Base-by-base conservation (phyloP, 2,329 filamentous ascomycete genomes). In the Aspergillus quadrilineatus region DNA sequence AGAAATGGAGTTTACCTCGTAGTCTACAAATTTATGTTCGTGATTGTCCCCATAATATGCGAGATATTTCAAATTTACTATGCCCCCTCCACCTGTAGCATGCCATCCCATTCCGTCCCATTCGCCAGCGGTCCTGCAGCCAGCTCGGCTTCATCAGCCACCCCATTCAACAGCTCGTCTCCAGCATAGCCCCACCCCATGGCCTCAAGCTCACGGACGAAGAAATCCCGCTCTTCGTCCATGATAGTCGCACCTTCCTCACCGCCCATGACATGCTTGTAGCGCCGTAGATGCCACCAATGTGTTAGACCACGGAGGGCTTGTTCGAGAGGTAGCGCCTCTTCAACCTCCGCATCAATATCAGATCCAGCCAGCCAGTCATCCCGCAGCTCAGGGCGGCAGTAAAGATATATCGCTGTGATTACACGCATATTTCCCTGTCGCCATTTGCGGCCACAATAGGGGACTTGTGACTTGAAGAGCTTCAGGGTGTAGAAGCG, bases 401-500 rank as follows among this genome's bases (percentile, higher is more conserved):
- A 96, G 75, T 96, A 90, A 48, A 99, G 80, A 73, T 97, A 99
- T 1, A 99, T 90, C 3, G 92, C 92, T 0, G 94, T 99, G 69
- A 99, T 99, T 68, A 97, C 92, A 54, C 93, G 89, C 94, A 99
- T 99, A 74, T 99, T 97, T 65, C 87, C 87, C 77, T 97, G 94
- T 12, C 94, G 87, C 94, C 94, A 99, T 77, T 99, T 99, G 43
- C 94, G 88, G 22, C 94, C 93, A 73, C 93, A 97, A 79, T 96
- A 99, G 1, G 94, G 94, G 4, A 99, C 94, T 74, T 99, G 94
- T 59, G 92, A 94, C 75, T 99, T 99, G 86, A 97, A 97, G 0
- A 99, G 83, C 76, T 99, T 99, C 65, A 99, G 84, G 0, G 94
- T 96, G 78, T 97, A 97, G 43, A 96, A 86, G 5, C 94, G 87